These are phyloP conservation scores for Closterium sp. DNA, from an alignment of 139 green algal species.

Conservation along the genomic window DNA sequence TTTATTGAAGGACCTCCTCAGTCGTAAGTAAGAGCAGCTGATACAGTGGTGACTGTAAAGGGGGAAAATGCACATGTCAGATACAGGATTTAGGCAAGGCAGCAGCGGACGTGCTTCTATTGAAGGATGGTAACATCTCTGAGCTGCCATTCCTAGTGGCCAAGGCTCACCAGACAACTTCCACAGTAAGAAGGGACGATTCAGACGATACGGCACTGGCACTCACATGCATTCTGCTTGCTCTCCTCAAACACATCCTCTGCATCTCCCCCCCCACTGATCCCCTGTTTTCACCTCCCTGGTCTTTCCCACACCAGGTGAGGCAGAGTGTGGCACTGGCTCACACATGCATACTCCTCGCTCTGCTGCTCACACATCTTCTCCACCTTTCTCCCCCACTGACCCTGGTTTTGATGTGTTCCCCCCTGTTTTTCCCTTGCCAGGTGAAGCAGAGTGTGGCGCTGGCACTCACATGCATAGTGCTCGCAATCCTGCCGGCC, in stretches of 20 bases:
- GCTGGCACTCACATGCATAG: constrained; percentile 41
- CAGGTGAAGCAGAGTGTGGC: constrained; percentile 42
- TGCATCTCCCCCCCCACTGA: no score
- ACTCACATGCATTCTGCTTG: no score
- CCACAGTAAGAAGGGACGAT: constrained; percentile 7
- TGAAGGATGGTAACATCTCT: constrained; percentile 51
- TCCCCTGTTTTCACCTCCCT: no score
- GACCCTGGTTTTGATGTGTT: background rate
- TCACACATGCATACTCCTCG: background rate
- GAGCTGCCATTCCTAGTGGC: constrained; percentile 49
- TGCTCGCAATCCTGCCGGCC: constrained; percentile 23
- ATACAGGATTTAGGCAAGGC: no score
- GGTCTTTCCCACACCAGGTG: background rate
- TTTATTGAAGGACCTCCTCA: background rate
- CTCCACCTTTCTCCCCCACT: background rate
- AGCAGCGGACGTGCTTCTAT: constrained; percentile 54
- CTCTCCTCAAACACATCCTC: no score
- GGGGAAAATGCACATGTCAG: no score
- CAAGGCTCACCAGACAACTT: constrained; percentile 53
- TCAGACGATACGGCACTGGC: no score
- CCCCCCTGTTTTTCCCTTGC: background rate
- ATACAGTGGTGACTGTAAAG: no score
- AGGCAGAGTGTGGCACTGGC: background rate
- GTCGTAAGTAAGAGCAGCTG: background rate
- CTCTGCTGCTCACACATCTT: background rate